These are phyloP conservation scores for Bruguiera hainesii DNA, from an alignment of 441 rosid genomes.

Conservation along the genomic window DNA sequence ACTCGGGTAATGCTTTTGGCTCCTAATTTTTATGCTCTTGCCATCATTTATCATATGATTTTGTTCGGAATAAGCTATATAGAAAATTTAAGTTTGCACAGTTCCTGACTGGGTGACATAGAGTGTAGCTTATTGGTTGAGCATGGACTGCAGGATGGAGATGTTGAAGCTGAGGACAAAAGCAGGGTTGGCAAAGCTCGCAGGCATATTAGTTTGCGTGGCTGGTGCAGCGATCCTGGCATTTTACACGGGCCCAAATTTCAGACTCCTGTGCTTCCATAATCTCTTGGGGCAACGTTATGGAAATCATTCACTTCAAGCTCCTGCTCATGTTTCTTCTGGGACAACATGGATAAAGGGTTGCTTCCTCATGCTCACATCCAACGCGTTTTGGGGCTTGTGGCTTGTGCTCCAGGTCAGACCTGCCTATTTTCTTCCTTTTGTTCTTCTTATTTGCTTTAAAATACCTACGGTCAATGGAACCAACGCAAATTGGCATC, in stretches of 20 bases:
- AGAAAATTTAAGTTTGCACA: too few species aligned
- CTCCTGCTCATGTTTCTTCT: constrained; percentile 30
- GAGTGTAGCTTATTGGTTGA: not conserved
- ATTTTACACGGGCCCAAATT: constrained; percentile 62
- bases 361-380: constrained; percentile 68
- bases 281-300: constrained; percentile 23
- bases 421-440: too few species aligned
- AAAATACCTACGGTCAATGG: too few species aligned
- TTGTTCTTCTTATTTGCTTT: not conserved
- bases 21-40: too few species aligned
- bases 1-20: constrained; percentile 41
- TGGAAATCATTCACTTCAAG: constrained; percentile 18
- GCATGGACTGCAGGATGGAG: constrained; percentile 47
- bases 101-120: too few species aligned
- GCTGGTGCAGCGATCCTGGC: constrained; percentile 67
- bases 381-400: constrained; percentile 64
- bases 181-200: constrained; percentile 61
- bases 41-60: too few species aligned
- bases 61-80: too few species aligned
- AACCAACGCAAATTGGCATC: too few species aligned
- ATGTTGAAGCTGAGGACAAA: constrained; percentile 44
- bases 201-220: constrained; percentile 58
- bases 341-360: constrained; percentile 71
- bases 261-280: constrained; percentile 42
- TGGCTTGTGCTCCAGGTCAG: constrained; percentile 88